phyloP scores from a whole-genome alignment of 768 basidiomycete genomes.

The Suillus sp. region DNA sequence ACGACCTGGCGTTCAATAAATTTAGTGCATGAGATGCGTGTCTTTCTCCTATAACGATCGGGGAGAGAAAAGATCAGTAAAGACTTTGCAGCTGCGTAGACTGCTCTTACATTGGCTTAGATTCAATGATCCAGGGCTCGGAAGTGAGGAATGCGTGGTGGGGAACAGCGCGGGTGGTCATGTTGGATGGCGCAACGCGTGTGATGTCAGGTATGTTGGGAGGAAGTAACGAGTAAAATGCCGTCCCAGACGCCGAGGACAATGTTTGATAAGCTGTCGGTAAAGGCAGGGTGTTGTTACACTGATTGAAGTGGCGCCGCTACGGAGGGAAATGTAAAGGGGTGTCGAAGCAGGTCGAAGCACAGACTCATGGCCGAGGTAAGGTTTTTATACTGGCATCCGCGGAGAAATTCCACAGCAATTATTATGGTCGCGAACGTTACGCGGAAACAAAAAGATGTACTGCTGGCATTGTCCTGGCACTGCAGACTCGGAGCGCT shows the following conservation, averaged over 20 bases:
- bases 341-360: background rate
- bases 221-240: conserved; percentile 18
- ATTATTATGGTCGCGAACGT: background rate
- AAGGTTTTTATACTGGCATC: background rate
- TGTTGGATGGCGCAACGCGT: background rate
- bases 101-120: conserved; percentile 26
- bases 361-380: background rate
- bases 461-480: background rate
- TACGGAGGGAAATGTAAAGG: background rate
- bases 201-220: background rate
- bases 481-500: background rate
- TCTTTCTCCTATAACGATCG: conserved; percentile 22
- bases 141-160: conserved; percentile 20
- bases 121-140: conserved; percentile 31
- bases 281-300: background rate
- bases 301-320: background rate
- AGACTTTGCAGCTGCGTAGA: background rate
- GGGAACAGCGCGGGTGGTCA: conserved; percentile 11
- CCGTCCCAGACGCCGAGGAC: background rate
- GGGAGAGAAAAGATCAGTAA: background rate
- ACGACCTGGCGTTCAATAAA: conserved; percentile 60
- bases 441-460: conserved; percentile 2
- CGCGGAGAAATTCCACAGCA: background rate
- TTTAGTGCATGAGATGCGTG: conserved; percentile 42
- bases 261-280: background rate